These are phyloP conservation scores for Cucurbita argyrosperma DNA, from an alignment of 306 rosid genomes.

Conservation along the genomic window DNA sequence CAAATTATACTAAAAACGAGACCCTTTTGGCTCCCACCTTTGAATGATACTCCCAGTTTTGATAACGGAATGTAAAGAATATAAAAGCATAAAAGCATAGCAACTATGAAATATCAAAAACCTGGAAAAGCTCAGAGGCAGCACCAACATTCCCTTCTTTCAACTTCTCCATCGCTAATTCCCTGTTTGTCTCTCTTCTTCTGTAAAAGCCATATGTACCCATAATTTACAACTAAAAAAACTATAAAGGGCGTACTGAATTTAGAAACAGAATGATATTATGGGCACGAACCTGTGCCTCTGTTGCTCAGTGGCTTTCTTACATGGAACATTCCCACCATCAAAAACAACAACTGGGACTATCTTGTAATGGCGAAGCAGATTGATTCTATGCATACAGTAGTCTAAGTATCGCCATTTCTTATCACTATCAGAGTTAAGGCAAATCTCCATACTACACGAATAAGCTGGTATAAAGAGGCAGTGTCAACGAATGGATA, in stretches of 20 bases:
- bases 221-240: not conserved
- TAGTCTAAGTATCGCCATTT: constrained; percentile 61
- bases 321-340: constrained; percentile 36
- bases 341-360: constrained; percentile 46
- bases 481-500: not conserved
- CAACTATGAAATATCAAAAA: not conserved
- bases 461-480: constrained; percentile 53
- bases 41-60: not conserved
- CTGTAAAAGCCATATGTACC: constrained; percentile 18
- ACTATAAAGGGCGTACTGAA: not conserved
- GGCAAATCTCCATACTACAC: constrained; percentile 86
- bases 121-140: constrained; percentile 83
- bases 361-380: constrained; percentile 34
- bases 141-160: constrained; percentile 63
- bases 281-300: constrained; percentile 23
- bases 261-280: not conserved
- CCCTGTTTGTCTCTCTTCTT: constrained; percentile 38
- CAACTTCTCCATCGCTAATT: constrained; percentile 62
- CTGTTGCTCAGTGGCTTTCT: constrained; percentile 29
- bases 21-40: not conserved
- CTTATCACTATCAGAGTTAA: constrained; percentile 44
- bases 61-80: not conserved
- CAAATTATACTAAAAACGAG: not conserved
- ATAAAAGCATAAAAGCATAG: not conserved
- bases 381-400: constrained; percentile 51